Percentiles rank a stretch among this genome's conserved stretches.
phyloP scores from a whole-genome alignment of 805 yeast genomes.

The Yamadazyma ubonensis region DNA sequence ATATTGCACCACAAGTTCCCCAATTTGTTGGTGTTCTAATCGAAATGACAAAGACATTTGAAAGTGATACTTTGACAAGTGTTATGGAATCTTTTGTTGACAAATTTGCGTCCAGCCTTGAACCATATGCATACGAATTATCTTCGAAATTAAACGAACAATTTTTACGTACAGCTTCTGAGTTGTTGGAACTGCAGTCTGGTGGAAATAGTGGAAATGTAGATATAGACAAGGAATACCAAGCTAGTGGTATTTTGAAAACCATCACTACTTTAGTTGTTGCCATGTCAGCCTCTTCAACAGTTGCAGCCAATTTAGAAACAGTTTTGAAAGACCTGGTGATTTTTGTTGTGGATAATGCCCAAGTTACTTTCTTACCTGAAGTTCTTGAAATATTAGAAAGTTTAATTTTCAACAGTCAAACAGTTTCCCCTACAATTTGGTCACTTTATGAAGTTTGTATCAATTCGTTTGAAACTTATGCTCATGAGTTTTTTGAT shows the following conservation, averaged over 20 bases:
- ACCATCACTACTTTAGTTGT: conserved; percentile 44
- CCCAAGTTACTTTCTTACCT: conserved; percentile 38
- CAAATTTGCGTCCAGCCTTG: conserved; percentile 41
- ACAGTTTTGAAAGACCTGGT: conserved; percentile 33
- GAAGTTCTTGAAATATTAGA: conserved; percentile 49
- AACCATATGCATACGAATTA: conserved; percentile 45
- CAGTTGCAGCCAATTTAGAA: conserved; percentile 37
- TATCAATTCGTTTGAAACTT: conserved; percentile 55
- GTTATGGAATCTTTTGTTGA: conserved; percentile 48
- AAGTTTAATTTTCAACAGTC: conserved; percentile 54
- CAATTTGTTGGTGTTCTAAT: conserved; percentile 44
- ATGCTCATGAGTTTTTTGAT: conserved; percentile 59
- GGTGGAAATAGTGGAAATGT: conserved; percentile 17
- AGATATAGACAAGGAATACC: conserved; percentile 41
- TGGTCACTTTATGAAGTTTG: conserved; percentile 54
- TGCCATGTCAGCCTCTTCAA: conserved; percentile 41
- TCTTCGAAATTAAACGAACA: conserved; percentile 61
- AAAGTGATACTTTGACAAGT: conserved; percentile 42
- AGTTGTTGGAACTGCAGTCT: conserved; percentile 35
- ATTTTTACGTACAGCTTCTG: conserved; percentile 67
- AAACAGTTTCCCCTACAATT: conserved; percentile 46
- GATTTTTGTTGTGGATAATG: conserved; percentile 36
- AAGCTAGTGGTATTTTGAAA: conserved; percentile 42
- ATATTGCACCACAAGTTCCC: conserved; percentile 43
- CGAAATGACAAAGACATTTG: conserved; percentile 44